Evolutionary conservation across 345 rosid species (phyloP).

Genomic region (Euphorbia lathyris): DNA sequence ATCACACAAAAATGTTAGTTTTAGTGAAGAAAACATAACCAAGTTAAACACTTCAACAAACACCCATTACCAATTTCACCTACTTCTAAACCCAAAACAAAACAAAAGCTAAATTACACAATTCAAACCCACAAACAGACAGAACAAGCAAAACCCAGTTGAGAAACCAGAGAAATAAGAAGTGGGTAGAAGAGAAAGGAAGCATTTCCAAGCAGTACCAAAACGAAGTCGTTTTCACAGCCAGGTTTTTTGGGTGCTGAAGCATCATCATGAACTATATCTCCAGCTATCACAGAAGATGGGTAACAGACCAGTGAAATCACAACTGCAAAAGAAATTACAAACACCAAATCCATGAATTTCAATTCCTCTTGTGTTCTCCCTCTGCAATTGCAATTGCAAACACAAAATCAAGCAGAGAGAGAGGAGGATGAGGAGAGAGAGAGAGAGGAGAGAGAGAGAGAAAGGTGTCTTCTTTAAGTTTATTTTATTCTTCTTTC

Average conservation of each 20-base stretch:
- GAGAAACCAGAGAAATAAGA: constrained; percentile 23
- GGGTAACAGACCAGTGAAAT: constrained; percentile 45
- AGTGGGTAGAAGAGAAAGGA: constrained; percentile 20
- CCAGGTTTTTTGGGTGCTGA: constrained; percentile 95
- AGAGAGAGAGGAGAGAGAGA: background rate
- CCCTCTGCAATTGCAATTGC: constrained; percentile 7
- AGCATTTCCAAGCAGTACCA: constrained; percentile 46
- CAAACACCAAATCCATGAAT: constrained; percentile 60
- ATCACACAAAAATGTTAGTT: constrained; percentile 3
- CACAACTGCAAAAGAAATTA: constrained; percentile 32
- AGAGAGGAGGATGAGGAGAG: background rate
- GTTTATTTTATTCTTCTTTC: background rate
- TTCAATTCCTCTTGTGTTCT: background rate
- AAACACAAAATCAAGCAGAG: background rate
- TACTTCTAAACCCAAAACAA: constrained; percentile 3
- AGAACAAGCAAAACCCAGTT: constrained; percentile 27
- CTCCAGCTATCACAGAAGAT: constrained; percentile 64
- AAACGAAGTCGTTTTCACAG: constrained; percentile 93
- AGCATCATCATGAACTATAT: constrained; percentile 88
- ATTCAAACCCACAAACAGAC: background rate
- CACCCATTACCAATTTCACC: background rate
- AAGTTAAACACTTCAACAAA: background rate
- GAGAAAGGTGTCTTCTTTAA: background rate
- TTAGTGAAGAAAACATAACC: background rate
- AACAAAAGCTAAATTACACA: constrained; percentile 3